Percentiles rank a stretch among this genome's conserved stretches.
Conservation (phyloP, 176 grass and related monocot genomes). For the Luzula sylvatica region DNA sequence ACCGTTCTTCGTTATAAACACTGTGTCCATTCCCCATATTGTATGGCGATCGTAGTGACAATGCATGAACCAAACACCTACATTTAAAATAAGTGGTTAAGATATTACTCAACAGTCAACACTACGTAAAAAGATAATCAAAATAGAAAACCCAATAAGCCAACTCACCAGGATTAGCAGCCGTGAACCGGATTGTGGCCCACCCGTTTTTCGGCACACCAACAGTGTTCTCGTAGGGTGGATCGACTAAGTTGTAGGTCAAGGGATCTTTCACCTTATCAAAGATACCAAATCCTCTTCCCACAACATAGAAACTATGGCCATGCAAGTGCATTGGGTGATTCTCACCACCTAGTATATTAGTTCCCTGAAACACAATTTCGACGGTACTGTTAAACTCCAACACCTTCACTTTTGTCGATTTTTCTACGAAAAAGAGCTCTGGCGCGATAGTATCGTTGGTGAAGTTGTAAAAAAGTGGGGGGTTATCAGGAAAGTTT, state of each 20-base stretch:
- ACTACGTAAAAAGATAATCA: background rate
- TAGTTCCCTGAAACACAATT: slow-evolving; percentile 56
- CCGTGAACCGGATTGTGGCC: slow-evolving; percentile 28
- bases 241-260: slow-evolving; percentile 45
- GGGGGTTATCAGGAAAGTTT: slow-evolving; percentile 22
- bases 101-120: background rate
- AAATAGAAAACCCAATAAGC: background rate
- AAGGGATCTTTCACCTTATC: slow-evolving; percentile 28
- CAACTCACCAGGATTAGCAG: slow-evolving; percentile 37
- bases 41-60: background rate
- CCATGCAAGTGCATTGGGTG: slow-evolving; percentile 73
- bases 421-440: background rate
- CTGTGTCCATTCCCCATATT: slow-evolving; percentile 14
- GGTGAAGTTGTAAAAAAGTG: slow-evolving; percentile 44
- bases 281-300: slow-evolving; percentile 39
- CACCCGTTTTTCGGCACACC: slow-evolving; percentile 32
- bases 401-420: slow-evolving; percentile 33
- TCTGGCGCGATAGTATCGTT: background rate
- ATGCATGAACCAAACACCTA: slow-evolving; percentile 13
- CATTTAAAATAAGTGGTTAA: background rate
- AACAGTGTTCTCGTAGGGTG: slow-evolving; percentile 27
- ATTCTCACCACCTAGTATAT: slow-evolving; percentile 34
- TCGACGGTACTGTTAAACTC: slow-evolving; percentile 30
- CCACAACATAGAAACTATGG: slow-evolving; percentile 40
- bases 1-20: slow-evolving; percentile 4